phyloP scores from a whole-genome alignment of 1,284 basidiomycete genomes.

The Cryptococcus sp. region DNA sequence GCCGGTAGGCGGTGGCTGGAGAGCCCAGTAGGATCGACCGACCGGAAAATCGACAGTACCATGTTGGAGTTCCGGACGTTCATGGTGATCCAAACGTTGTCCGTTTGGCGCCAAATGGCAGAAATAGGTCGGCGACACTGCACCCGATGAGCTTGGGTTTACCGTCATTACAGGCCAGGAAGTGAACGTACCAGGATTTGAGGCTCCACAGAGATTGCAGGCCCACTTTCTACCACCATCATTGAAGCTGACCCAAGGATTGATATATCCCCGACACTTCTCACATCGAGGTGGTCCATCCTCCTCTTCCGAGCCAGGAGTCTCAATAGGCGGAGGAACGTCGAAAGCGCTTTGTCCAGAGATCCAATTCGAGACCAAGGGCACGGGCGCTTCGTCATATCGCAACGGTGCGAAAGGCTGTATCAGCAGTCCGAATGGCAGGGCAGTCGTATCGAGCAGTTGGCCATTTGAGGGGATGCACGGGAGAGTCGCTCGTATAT shows the following conservation, averaged over 20 bases:
- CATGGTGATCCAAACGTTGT: slow-evolving; percentile 76
- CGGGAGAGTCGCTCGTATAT: slow-evolving; percentile 67
- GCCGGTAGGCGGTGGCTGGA: slow-evolving; percentile 53
- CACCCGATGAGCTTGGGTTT: neutral
- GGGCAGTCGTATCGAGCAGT: slow-evolving; percentile 75
- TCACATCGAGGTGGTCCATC: slow-evolving; percentile 83
- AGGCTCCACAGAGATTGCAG: slow-evolving; percentile 86
- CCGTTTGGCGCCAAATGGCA: slow-evolving; percentile 79
- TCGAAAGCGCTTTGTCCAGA: slow-evolving; percentile 49
- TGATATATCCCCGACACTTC: slow-evolving; percentile 87
- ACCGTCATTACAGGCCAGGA: no score
- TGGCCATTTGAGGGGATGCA: slow-evolving; percentile 77
- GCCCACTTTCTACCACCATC: slow-evolving; percentile 85
- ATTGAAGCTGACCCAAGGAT: slow-evolving; percentile 88
- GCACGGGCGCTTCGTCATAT: slow-evolving; percentile 78
- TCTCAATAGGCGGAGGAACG: slow-evolving; percentile 77
- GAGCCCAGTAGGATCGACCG: slow-evolving; percentile 83
- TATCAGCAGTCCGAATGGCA: slow-evolving; percentile 81
- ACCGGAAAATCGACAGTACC: slow-evolving; percentile 93
- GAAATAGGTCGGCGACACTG: slow-evolving; percentile 82
- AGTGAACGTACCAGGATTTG: slow-evolving; percentile 70
- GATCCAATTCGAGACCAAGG: slow-evolving; percentile 62
- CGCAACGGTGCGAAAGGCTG: slow-evolving; percentile 88
- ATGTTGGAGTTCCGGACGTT: slow-evolving; percentile 83
- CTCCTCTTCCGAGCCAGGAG: slow-evolving; percentile 57